Percentiles rank a stretch among this genome's conserved stretches.
Conservation (phyloP, 2,329 filamentous ascomycete species). For the Sporothrix phasma region DNA sequence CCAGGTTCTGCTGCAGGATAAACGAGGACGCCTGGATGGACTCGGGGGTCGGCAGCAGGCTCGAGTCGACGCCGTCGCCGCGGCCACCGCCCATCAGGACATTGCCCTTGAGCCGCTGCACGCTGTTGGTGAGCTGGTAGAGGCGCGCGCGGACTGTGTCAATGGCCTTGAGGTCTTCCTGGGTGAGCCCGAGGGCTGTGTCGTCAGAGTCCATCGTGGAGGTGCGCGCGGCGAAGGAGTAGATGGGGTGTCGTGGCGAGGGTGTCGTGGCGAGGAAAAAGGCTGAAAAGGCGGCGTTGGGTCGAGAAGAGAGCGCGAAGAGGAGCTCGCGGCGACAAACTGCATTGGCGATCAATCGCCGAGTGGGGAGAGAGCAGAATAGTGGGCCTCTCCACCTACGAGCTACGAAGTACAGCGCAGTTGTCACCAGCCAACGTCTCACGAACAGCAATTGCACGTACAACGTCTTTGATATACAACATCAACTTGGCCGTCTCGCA, state of each 20-base stretch:
- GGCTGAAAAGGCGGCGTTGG: not conserved
- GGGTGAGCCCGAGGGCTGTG: constrained; percentile 39
- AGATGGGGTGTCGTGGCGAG: not conserved
- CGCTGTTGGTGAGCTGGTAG: constrained; percentile 57
- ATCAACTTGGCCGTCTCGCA: not conserved
- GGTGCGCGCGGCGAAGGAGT: not conserved
- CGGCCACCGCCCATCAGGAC: constrained; percentile 39
- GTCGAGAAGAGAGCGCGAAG: not conserved
- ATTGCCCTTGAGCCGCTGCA: constrained; percentile 52
- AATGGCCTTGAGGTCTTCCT: constrained; percentile 56
- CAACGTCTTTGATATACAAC: not conserved
- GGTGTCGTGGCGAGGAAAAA: not conserved
- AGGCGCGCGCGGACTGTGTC: constrained; percentile 62
- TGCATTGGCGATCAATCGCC: not conserved
- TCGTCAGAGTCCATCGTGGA: constrained; percentile 12
- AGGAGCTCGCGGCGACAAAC: not conserved
- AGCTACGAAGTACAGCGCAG: not conserved
- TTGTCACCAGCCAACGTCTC: not conserved
- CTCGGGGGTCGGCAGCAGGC: constrained; percentile 58
- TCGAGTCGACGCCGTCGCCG: constrained; percentile 20
- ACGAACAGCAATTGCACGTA: not conserved
- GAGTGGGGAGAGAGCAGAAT: not conserved
- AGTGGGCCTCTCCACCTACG: not conserved
- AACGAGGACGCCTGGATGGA: constrained; percentile 62
- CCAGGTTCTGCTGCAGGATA: constrained; percentile 62